Evolutionary conservation across 345 rosid genomes (phyloP), one percentile per base, ranked within the genome.

Genomic region (Syzygium grande): DNA sequence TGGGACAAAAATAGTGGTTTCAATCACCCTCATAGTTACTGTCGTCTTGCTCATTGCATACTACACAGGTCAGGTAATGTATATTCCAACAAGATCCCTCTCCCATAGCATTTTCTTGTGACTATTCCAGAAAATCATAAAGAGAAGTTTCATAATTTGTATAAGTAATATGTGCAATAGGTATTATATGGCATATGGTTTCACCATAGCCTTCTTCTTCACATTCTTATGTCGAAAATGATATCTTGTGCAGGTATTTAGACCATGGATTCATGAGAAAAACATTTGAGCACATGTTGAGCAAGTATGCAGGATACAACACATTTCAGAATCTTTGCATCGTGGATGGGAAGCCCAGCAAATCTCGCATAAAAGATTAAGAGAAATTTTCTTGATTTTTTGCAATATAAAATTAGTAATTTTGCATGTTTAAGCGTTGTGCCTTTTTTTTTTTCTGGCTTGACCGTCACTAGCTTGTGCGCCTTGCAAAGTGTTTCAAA

Each of bases 201-300:
- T 55, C 68, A 27, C 29, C 17, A 8, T 41, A 25, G 16, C 21
- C 21, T 29, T 63, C 7, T 14, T 63, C 21, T 63, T 63, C 0
- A 0, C 15, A 2, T 14, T 63, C 41, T 53, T 15, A 38, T 8
- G 3, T 54, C 13, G 77, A 46, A 53, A 11, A 16, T 4, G 51
- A 85, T 85, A 30, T 53, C 7, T 86, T 58, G 29, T 85, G 29
- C 91, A 92, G 95, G 87, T 91, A 11, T 92, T 94, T 55, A 41
- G 61, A 79, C 95, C 94, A 22, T 92, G 93, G 94, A 92, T 92
- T 83, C 91, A 91, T 73, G 87, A 85, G 83, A 90, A 91, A 91
- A 85, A 89, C 92, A 85, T 89, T 91, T 17, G 92, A 92, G 16
- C 92, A 88, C 86, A 41, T 92, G 59, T 27, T 90, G 86, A 65